A percentile compares a stretch with the other conserved stretches of the same genome.
These are phyloP conservation scores for Euphorbia tirucalli DNA, from an alignment of 345 rosid genomes.

Conservation along the genomic window DNA sequence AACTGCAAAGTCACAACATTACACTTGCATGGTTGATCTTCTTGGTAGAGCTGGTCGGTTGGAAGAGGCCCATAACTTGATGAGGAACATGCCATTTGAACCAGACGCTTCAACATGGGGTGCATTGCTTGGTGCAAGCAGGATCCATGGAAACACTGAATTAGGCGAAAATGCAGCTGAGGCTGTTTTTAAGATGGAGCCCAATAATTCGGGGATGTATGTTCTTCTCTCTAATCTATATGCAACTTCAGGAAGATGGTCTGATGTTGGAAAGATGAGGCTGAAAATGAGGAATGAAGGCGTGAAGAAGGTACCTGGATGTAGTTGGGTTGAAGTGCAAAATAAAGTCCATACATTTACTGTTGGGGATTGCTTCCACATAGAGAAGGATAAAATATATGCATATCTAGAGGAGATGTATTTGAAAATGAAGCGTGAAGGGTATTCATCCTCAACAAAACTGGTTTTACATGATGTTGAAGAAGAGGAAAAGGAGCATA, in stretches of 20 bases:
- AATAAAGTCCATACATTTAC: conserved; percentile 59
- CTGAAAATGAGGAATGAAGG: conserved; percentile 59
- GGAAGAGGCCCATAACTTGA: conserved; percentile 55
- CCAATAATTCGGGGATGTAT: conserved; percentile 71
- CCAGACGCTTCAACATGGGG: conserved; percentile 82
- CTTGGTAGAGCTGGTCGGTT: conserved; percentile 69
- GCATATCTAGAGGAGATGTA: conserved; percentile 57
- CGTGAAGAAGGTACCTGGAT: conserved; percentile 61
- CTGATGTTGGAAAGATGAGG: conserved; percentile 58
- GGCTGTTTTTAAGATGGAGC: conserved; percentile 56
- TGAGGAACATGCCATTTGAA: conserved; percentile 56
- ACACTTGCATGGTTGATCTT: conserved; percentile 74
- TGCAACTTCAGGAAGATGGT: conserved; percentile 67
- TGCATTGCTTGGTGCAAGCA: conserved; percentile 76
- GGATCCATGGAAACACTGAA: conserved; percentile 58
- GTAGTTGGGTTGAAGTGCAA: conserved; percentile 70
- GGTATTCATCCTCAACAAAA: conserved; percentile 50
- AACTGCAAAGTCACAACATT: conserved; percentile 54
- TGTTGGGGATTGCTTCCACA: conserved; percentile 55
- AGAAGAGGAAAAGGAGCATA: conserved; percentile 70
- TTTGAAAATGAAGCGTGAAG: conserved; percentile 56
- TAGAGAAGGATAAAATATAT: conserved; percentile 52
- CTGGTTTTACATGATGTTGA: conserved; percentile 73
- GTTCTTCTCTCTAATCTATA: conserved; percentile 67
- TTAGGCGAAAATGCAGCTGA: conserved; percentile 64